phyloP scores from a whole-genome alignment of 139 green algal genomes.

The Haematococcus lacustris region DNA sequence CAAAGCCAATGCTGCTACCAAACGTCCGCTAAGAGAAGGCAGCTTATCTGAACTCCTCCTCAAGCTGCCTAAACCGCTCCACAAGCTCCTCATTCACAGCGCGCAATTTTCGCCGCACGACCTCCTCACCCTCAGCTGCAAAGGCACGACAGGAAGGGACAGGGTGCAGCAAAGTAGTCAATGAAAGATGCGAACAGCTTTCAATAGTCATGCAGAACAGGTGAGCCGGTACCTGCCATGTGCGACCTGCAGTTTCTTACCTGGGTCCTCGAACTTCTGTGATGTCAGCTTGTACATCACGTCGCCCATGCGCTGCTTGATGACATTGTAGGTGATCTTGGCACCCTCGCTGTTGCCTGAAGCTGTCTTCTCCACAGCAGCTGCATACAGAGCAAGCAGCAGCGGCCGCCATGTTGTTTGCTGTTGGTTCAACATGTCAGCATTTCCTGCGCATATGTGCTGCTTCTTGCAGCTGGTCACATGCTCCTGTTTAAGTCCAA shows the following conservation, averaged over 20 bases:
- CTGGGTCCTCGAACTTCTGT: conserved; percentile 98
- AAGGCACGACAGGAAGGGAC: background rate
- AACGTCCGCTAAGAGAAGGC: too few species aligned
- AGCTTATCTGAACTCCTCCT: conserved; percentile 91
- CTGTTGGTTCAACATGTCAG: too few species aligned
- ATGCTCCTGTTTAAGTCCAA: too few species aligned
- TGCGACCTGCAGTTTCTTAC: too few species aligned
- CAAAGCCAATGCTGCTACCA: too few species aligned
- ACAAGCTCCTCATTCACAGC: conserved; percentile 80
- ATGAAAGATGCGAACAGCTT: too few species aligned
- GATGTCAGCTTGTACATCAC: conserved; percentile 86
- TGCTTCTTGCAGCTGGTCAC: too few species aligned
- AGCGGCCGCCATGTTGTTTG: too few species aligned
- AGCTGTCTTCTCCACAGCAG: conserved; percentile 83
- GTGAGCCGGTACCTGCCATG: too few species aligned
- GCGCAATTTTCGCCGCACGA: conserved; percentile 54
- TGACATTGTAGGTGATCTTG: conserved; percentile 93
- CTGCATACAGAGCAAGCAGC: conserved; percentile 27
- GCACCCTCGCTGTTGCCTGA: conserved; percentile 61
- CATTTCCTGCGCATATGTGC: too few species aligned
- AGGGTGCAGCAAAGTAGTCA: background rate
- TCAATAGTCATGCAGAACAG: too few species aligned
- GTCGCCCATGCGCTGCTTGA: conserved; percentile 89
- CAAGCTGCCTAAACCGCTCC: conserved; percentile 82
- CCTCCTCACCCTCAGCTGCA: conserved; percentile 55